Evolutionary conservation across 176 grass and related monocot genomes (phyloP).

Genomic region (Carex pumila): DNA sequence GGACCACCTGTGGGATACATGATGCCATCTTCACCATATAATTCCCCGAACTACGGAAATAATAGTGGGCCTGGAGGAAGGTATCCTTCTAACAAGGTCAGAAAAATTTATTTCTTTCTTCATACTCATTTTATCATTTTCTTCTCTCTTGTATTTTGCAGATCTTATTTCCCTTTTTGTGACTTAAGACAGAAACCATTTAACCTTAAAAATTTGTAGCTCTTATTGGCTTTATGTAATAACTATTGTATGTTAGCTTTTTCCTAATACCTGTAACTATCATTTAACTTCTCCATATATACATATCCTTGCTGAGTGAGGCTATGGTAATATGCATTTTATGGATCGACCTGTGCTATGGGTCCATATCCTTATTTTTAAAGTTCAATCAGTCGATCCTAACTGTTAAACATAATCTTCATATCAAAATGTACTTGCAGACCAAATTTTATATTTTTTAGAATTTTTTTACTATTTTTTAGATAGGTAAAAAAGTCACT

Average conservation of each 20-base stretch:
- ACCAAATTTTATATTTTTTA: no score
- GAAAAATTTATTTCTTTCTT: slow-evolving; percentile 13
- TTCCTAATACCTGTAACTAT: neutral
- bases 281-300: neutral
- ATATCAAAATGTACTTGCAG: no score
- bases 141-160: neutral
- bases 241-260: neutral
- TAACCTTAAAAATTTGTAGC: neutral
- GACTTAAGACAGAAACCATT: neutral
- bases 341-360: no score
- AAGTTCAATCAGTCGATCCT: no score
- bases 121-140: neutral
- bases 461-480: no score
- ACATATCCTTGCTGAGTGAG: neutral
- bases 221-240: neutral
- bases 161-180: neutral
- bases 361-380: no score
- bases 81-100: slow-evolving; percentile 77
- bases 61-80: slow-evolving; percentile 83
- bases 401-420: no score
- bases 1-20: slow-evolving; percentile 81
- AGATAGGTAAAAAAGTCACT: no score
- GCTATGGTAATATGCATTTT: no score
- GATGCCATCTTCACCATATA: slow-evolving; percentile 60
- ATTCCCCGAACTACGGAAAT: slow-evolving; percentile 53